Evolutionary conservation across 257 asterid genomes (phyloP), one percentile per base, ranked within the genome.

Genomic region (Nicotiana tomentosiformis): DNA sequence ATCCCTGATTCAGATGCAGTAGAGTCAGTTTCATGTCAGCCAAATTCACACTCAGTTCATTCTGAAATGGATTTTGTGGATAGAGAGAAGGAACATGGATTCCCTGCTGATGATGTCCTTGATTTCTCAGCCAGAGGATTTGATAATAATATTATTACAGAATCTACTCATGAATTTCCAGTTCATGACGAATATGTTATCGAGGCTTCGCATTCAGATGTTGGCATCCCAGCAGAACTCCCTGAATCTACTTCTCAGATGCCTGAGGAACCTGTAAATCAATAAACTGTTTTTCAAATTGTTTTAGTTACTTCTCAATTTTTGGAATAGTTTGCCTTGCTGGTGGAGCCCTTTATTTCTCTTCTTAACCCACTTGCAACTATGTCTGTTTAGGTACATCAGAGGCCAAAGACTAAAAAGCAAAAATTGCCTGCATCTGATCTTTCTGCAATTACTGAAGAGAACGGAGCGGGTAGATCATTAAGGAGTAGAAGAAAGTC

Each of bases 251-350:
- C 69, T 65, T 87, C 87, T 67, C 89, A 92, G 78, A n/a, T 86
- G 82, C 90, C 93, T 65, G 89, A 88, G 77, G 89, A 92, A 86
- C 89, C 87, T 33, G 97, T 90, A 88, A 85, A 84, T 77, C 72
- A 46, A 74, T 78, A 32, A 72, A 20, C 74, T 20, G 53, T 62
- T 83, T 78, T 55, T 55, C 35, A 62, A 62, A 81, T 84, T 77
- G 4, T 67, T 68, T n/a, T 49, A 86, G 82, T 35, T 26, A 76
- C 51, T 46, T 46, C 61, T 72, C 79, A 46, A 46, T 23, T 46
- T 46, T 29, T 72, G 79, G 20, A 23, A 12, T 23, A 53, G 61
- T 15, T 46, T 49, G 15, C 61, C 79, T 72, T 11, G 15, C 29
- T 53, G 51, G 12, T 72, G 79, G 57, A 58, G 68, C 79, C 14